Conservation (phyloP, 306 rosid species). For the Rubus parviflorus region DNA sequence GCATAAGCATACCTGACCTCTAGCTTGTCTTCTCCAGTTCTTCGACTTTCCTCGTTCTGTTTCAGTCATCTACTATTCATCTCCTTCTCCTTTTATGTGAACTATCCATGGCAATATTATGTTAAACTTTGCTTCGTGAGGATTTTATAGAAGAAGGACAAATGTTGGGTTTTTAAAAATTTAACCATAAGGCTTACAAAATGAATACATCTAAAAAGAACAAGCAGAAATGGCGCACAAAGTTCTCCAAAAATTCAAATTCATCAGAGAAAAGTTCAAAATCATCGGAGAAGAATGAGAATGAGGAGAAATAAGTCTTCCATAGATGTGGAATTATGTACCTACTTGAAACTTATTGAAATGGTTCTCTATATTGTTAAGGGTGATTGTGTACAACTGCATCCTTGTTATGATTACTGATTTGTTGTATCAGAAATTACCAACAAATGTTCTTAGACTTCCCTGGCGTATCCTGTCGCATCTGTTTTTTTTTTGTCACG, state of each 20-base stretch:
- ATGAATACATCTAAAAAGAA: conserved; percentile 57
- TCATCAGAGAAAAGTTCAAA: conserved; percentile 21
- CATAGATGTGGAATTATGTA: not conserved
- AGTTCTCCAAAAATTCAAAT: conserved; percentile 36
- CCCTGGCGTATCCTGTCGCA: not conserved
- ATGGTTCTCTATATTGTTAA: not conserved
- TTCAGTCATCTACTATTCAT: too few relatives aligned
- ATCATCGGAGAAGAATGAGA: conserved; percentile 4
- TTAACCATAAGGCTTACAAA: conserved; percentile 38
- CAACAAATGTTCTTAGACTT: not conserved
- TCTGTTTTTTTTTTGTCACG: not conserved
- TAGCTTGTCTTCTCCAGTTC: too few relatives aligned
- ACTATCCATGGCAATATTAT: too few relatives aligned
- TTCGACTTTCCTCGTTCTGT: too few relatives aligned
- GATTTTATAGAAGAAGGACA: too few relatives aligned
- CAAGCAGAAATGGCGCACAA: conserved; percentile 51
- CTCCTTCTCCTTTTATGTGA: too few relatives aligned
- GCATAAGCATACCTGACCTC: too few relatives aligned
- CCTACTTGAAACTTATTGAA: not conserved
- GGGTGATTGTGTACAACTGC: not conserved
- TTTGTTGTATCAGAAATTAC: not conserved
- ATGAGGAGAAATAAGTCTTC: conserved; percentile 1
- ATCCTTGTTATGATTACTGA: not conserved
- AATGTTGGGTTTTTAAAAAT: too few relatives aligned
- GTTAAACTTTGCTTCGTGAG: too few relatives aligned